Base-by-base conservation (phyloP, 208 protist genomes). In the Leishmania lainsoni region DNA sequence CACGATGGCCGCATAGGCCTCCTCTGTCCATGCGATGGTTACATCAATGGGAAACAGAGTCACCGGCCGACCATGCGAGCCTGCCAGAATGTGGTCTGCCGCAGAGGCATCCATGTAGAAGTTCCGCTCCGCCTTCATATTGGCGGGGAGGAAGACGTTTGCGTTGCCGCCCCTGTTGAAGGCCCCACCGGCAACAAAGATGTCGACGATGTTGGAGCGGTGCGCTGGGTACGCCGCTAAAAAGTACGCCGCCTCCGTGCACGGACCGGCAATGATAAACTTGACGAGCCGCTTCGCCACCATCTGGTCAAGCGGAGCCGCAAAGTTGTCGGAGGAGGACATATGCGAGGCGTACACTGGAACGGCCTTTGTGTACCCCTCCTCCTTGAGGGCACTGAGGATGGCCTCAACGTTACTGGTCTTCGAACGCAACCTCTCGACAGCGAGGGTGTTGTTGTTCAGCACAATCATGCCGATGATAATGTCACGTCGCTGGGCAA, bases 231-330 rank as follows among this genome's bases (percentile, higher is more conserved):
- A 76, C 26, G 75, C 0, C 61, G 88, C 75, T 20, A 95, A 81
- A 79, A 95, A 97, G 48, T 68, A 76, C 5, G 91, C 91, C 8
- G 89, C 92, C 75, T 97, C 91, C 0, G 93, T 97, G 70, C 84
- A 81, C 0, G 93, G 87, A 1, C 92, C 92, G 9, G 92, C 65
- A 5, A 95, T 71, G 3, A 97, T 72, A 73, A 95, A 93, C 14
- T 81, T 81, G 12, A 85, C 88, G 12, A 61, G 61, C 58, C 83
- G 72, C 8, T 26, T 52, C 22, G 78, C 52, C 29, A 95, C 74
- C 54, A 86, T 77, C 12, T 68, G 35, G 1, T 82, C 59, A 5
- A 96, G 84, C 0, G 88, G 79, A 0, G 29, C 68, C 14, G 66
- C 75, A 72, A 89, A 93, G 74, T 10, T 86, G 5, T 77, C 56